A percentile compares a stretch with the other conserved stretches of the same genome.
Evolutionary conservation across 257 asterid species (phyloP).

Genomic region (Lantana camara): DNA sequence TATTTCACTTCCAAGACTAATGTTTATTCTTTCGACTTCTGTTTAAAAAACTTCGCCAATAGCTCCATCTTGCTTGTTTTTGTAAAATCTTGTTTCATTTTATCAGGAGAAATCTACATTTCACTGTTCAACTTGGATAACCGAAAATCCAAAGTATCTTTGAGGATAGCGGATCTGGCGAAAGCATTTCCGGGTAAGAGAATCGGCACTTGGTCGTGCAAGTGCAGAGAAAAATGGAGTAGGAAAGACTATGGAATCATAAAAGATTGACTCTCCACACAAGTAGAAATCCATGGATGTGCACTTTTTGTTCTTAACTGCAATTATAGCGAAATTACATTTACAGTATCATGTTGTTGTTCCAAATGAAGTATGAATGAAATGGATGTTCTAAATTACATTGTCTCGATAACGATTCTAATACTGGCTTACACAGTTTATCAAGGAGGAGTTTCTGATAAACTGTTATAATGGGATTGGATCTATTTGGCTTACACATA

Average conservation of each 20-base stretch:
- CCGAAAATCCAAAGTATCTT: constrained; percentile 39
- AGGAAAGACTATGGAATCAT: constrained; percentile 59
- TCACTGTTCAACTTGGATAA: constrained; percentile 74
- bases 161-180: constrained; percentile 49
- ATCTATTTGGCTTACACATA: background rate
- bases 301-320: constrained; percentile 71
- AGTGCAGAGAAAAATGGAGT: constrained; percentile 75
- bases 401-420: no score
- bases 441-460: background rate
- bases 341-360: background rate
- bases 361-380: background rate
- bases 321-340: constrained; percentile 16
- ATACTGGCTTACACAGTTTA: no score
- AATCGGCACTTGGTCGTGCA: constrained; percentile 31
- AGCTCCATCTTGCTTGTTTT: constrained; percentile 1
- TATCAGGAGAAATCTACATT: constrained; percentile 74
- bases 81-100: no score
- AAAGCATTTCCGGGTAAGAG: constrained; percentile 50
- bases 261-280: constrained; percentile 41
- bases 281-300: constrained; percentile 62
- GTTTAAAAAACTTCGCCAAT: no score
- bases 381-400: background rate
- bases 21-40: no score
- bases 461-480: constrained; percentile 3
- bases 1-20: constrained; percentile 12